Conservation (phyloP, 345 rosid species). For the Lumnitzera littorea region DNA sequence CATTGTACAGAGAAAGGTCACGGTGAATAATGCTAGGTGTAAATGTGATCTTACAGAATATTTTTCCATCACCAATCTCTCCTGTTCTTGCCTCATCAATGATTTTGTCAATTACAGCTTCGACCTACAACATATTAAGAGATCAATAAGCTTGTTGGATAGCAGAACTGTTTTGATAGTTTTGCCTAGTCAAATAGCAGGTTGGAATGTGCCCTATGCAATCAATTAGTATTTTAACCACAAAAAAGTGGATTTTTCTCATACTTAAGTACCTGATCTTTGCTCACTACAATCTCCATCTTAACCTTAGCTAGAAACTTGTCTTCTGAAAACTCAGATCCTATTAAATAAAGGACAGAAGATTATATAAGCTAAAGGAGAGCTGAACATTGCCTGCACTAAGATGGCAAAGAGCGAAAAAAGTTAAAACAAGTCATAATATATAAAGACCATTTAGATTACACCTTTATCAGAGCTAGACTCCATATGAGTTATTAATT, state of each 20-base stretch:
- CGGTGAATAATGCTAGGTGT: background rate
- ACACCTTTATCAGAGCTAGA: too few relatives aligned
- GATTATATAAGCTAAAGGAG: too few relatives aligned
- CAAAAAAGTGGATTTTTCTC: background rate
- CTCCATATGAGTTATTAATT: background rate
- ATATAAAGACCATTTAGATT: too few relatives aligned
- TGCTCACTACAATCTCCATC: conserved; percentile 80
- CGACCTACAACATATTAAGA: conserved; percentile 41
- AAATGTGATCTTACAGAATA: conserved; percentile 43
- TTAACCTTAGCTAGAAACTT: conserved; percentile 85
- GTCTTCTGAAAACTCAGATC: conserved; percentile 88
- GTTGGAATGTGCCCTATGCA: too few relatives aligned
- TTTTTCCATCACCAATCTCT: conserved; percentile 91
- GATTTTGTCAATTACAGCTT: conserved; percentile 63
- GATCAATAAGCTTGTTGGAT: too few relatives aligned
- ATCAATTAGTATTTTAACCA: background rate
- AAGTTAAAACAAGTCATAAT: too few relatives aligned
- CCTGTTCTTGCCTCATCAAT: conserved; percentile 73
- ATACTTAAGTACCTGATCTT: conserved; percentile 52
- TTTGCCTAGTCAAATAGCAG: too few relatives aligned
- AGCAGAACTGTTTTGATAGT: too few relatives aligned
- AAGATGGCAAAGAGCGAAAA: background rate
- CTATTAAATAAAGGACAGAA: conserved; percentile 23
- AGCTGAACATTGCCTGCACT: background rate
- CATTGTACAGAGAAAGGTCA: background rate